Conservation (phyloP, 225 moss, liverwort and hornwort species). For the Bryum argenteum region DNA sequence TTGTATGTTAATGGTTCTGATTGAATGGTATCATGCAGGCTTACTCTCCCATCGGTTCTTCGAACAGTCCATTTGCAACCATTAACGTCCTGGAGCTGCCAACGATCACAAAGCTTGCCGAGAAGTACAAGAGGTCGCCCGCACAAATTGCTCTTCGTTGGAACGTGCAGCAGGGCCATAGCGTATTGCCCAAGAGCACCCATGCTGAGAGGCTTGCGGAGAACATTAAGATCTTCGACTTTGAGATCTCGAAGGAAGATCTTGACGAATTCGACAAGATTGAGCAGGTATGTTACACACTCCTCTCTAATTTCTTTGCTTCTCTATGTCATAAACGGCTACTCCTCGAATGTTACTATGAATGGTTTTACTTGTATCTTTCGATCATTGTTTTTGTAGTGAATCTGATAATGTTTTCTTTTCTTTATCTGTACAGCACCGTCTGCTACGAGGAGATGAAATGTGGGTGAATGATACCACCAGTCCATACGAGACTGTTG, state of each 20-base stretch:
- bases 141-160: conserved; percentile 56
- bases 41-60: conserved; percentile 60
- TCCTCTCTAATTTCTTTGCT: no score
- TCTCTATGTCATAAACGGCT: no score
- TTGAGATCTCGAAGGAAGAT: conserved; percentile 37
- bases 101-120: conserved; percentile 20
- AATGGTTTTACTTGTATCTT: no score
- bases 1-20: no score
- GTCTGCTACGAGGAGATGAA: conserved; percentile 48
- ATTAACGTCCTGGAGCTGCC: conserved; percentile 53
- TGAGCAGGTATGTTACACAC: conserved; percentile 33
- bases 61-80: conserved; percentile 44
- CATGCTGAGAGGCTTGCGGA: conserved; percentile 38
- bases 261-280: conserved; percentile 45
- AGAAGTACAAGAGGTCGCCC: conserved; percentile 39
- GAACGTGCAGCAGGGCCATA: conserved; percentile 55
- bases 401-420: background rate
- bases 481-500: conserved; percentile 48
- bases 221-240: conserved; percentile 53
- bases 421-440: conserved; percentile 31
- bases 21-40: conserved; percentile 12
- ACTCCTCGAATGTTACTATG: no score
- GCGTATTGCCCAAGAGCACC: conserved; percentile 64
- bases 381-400: no score
- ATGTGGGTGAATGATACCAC: conserved; percentile 42